Conservation (phyloP, 148 eudicot species). For the Nyssa sinensis region DNA sequence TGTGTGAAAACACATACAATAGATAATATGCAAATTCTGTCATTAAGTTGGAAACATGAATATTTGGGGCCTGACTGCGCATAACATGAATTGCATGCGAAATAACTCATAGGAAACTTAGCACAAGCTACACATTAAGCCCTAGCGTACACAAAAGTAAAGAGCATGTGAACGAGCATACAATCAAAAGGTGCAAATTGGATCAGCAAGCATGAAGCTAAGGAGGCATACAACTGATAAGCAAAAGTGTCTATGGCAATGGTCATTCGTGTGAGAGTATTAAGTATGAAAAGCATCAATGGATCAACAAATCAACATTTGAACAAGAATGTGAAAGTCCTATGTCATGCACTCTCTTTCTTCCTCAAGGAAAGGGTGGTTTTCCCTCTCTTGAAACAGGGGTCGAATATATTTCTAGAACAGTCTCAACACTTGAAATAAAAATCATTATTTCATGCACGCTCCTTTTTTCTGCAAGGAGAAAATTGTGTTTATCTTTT, state of each 20-base stretch:
- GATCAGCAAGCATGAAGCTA: neutral
- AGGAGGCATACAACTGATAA: neutral
- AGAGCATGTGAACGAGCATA: neutral
- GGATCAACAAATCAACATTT: neutral
- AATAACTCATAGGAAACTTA: conserved; percentile 2
- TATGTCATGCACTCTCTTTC: neutral
- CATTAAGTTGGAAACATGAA: neutral
- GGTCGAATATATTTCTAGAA: neutral
- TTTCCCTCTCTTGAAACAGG: neutral
- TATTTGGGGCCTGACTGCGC: neutral
- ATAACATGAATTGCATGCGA: neutral
- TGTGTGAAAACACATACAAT: neutral
- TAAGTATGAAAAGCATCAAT: neutral
- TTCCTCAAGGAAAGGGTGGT: neutral
- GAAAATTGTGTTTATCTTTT: neutral
- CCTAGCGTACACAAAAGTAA: neutral
- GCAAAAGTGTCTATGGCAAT: neutral
- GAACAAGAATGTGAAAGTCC: neutral
- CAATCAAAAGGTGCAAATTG: neutral
- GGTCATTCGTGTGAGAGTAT: conserved; percentile 7
- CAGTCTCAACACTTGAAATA: neutral
- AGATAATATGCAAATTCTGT: neutral
- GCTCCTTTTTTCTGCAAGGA: neutral
- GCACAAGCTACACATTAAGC: neutral
- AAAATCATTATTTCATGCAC: neutral